Conservation (phyloP, 305 asterid genomes). For the Fraxinus sp. region DNA sequence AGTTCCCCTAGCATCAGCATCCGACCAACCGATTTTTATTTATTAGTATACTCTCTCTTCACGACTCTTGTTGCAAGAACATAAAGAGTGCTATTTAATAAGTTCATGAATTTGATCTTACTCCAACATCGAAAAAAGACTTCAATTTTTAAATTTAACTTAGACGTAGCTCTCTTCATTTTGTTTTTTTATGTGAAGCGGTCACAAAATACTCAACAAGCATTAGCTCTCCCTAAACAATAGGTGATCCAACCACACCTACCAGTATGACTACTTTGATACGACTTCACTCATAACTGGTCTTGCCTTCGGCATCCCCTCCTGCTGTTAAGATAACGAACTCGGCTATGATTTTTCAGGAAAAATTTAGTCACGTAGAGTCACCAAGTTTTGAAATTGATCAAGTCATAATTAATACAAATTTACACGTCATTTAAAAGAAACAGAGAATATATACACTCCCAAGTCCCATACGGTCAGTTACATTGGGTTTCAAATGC, state of each 20-base stretch:
- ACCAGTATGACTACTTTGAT: too few species aligned
- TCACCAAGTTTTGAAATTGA: background rate
- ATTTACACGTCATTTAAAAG: background rate
- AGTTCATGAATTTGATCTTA: too few species aligned
- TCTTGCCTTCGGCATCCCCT: background rate
- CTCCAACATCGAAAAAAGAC: too few species aligned
- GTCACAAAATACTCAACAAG: too few species aligned
- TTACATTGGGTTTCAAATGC: background rate
- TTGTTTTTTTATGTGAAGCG: too few species aligned
- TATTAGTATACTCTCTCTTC: background rate
- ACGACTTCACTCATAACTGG: too few species aligned
- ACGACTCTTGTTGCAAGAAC: background rate
- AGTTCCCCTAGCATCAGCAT: constrained; percentile 17
- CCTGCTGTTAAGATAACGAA: too few species aligned
- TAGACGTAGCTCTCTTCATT: too few species aligned
- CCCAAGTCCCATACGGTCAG: background rate
- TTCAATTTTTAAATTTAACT: too few species aligned
- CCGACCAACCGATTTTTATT: background rate
- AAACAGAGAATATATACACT: background rate
- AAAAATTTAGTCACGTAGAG: background rate
- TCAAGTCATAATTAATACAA: background rate
- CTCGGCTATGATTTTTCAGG: background rate
- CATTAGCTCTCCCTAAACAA: too few species aligned
- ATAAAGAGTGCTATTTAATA: background rate
- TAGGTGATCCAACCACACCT: too few species aligned